These are phyloP conservation scores for Trematosphaeria pertusa DNA, from an alignment of 2,329 filamentous ascomycete genomes.

Conservation along the genomic window DNA sequence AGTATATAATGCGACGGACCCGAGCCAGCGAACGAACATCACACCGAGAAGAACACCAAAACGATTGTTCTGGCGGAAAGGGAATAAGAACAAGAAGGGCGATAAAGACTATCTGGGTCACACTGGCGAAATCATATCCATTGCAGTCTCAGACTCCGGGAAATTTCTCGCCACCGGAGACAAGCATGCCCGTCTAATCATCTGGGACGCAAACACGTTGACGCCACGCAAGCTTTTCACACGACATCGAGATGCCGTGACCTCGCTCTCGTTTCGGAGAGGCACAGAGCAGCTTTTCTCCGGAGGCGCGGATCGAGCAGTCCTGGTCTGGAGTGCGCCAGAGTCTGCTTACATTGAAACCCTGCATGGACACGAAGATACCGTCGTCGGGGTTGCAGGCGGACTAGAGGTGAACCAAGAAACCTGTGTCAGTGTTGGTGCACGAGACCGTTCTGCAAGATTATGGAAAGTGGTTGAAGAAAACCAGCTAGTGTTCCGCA, in stretches of 20 bases:
- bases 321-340: constrained; percentile 94
- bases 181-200: constrained; percentile 80
- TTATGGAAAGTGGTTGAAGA: constrained; percentile 97
- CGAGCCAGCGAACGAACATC: constrained; percentile 39
- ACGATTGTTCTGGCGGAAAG: constrained; percentile 68
- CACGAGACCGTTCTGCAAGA: constrained; percentile 87
- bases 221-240: constrained; percentile 82
- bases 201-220: constrained; percentile 84
- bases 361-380: constrained; percentile 93
- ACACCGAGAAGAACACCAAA: constrained; percentile 69
- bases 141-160: constrained; percentile 88
- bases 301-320: constrained; percentile 85
- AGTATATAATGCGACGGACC: constrained; percentile 28
- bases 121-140: constrained; percentile 77
- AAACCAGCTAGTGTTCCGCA: constrained; percentile 92
- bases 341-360: constrained; percentile 95
- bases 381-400: constrained; percentile 78
- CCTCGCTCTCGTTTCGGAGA: constrained; percentile 81
- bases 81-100: constrained; percentile 63
- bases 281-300: constrained; percentile 92
- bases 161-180: constrained; percentile 92
- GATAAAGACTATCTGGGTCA: constrained; percentile 74
- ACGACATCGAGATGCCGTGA: constrained; percentile 91
- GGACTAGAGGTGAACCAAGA: constrained; percentile 72
- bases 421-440: constrained; percentile 88